phyloP scores from a whole-genome alignment of 306 rosid species.

The Pterocarpus macrocarpus region DNA sequence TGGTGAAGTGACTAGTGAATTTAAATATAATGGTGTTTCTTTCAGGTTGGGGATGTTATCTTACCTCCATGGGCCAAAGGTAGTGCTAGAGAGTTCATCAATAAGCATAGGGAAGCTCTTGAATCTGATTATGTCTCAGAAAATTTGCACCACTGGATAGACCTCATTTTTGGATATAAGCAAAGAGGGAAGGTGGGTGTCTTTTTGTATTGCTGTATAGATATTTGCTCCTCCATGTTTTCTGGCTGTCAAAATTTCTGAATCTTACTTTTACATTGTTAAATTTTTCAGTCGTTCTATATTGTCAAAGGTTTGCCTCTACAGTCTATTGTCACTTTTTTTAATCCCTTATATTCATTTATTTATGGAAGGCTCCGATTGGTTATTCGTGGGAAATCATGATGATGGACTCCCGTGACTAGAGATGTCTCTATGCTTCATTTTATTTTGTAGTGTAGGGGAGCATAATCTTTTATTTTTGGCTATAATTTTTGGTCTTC shows the following conservation, averaged over 20 bases:
- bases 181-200: slow-evolving; percentile 99
- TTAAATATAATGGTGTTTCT: slow-evolving; percentile 40
- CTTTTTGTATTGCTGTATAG: slow-evolving; percentile 31
- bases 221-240: slow-evolving; percentile 19
- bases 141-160: slow-evolving; percentile 98
- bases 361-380: slow-evolving; percentile 27
- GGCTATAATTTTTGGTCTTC: slow-evolving; percentile 7
- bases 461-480: not conserved
- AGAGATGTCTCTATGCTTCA: slow-evolving; percentile 30
- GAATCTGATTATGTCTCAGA: slow-evolving; percentile 94
- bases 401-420: slow-evolving; percentile 2
- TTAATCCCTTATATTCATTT: slow-evolving; percentile 7
- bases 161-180: slow-evolving; percentile 95
- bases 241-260: slow-evolving; percentile 37
- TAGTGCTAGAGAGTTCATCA: slow-evolving; percentile 92
- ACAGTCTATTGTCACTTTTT: slow-evolving; percentile 22
- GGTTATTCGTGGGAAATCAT: slow-evolving; percentile 3
- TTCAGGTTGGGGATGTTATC: slow-evolving; percentile 90
- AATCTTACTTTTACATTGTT: not conserved
- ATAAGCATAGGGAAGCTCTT: slow-evolving; percentile 97
- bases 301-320: slow-evolving; percentile 15
- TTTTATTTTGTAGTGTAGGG: slow-evolving; percentile 18
- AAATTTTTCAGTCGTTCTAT: not conserved
- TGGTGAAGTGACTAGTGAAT: slow-evolving; percentile 31
- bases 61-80: slow-evolving; percentile 99